Evolutionary conservation across 2,329 filamentous ascomycete genomes (phyloP).

Genomic region (Sarocladiaceae sp.): DNA sequence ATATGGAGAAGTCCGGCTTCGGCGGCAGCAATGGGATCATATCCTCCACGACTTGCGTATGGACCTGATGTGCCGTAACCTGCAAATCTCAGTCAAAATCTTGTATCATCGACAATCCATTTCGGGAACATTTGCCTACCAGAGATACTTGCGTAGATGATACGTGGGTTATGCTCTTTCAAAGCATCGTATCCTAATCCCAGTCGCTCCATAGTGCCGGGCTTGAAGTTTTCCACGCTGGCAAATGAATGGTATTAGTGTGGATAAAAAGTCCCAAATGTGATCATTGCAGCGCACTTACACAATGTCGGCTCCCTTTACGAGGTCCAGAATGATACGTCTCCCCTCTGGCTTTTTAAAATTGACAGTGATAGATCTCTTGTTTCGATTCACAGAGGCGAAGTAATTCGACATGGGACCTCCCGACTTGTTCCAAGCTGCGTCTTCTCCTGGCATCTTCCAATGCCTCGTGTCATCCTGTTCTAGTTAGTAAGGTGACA

Average conservation of each 20-base stretch:
- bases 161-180: constrained; percentile 28
- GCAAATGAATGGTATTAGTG: background rate
- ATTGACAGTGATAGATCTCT: constrained; percentile 31
- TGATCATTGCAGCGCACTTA: constrained; percentile 14
- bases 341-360: constrained; percentile 23
- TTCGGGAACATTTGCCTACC: too few relatives aligned
- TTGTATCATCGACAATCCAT: too few relatives aligned
- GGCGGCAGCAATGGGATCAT: constrained; percentile 39
- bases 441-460: constrained; percentile 17
- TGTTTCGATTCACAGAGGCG: constrained; percentile 39
- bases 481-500: background rate
- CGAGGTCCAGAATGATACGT: constrained; percentile 29
- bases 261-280: too few relatives aligned
- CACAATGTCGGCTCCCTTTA: constrained; percentile 32
- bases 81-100: background rate
- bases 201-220: constrained; percentile 34
- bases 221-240: constrained; percentile 38
- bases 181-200: constrained; percentile 35
- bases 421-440: constrained; percentile 18
- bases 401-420: constrained; percentile 37
- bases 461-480: constrained; percentile 19
- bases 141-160: constrained; percentile 39
- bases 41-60: constrained; percentile 36
- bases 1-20: constrained; percentile 39
- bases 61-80: constrained; percentile 31